Evolutionary conservation across 129 eudicot species (phyloP), one percentile per base, ranked within the genome.

Genomic region (Arctium lappa): DNA sequence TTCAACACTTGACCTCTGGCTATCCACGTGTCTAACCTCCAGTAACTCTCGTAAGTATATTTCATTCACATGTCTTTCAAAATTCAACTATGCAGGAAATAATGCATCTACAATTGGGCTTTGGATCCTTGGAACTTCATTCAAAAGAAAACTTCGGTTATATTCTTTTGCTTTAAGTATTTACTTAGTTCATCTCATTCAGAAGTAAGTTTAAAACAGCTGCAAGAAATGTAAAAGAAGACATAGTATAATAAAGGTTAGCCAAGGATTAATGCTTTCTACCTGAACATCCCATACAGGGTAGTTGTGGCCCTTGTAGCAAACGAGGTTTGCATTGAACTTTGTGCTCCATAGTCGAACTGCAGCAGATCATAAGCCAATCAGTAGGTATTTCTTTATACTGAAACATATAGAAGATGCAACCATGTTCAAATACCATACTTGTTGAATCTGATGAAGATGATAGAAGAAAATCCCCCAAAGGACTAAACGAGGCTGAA

Each of bases 231-330:
- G 3, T 31, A 33, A 27, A 63, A 40, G 48, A 4, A 32, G n/a
- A 73, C 12, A 56, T 36, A 38, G 9, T 37, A 75, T 31, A 36
- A 70, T 50, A 39, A 12, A n/a, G 46, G 66, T 50, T 33, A 30
- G 27, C 71, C 46, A 74, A 34, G 9, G 33, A 77, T 34, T 53
- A 31, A 11, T 44, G 33, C 5, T 38, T 62, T 82, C 74, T 91
- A 95, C 98, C 93, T 95, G 94, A 22, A 96, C 99, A 91, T 96
- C 99, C 99, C 99, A 96, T 13, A 96, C 99, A 79, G 99, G 98
- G 88, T 90, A 96, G 87, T 96, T 96, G 77, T 96, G 99, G 82
- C 98, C 98, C 88, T 93, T 96, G 89, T 96, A 96, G 91, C 95
- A 91, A 42, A 96, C 99, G 70, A 96, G 89, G 81, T 96, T 96